phyloP scores from a whole-genome alignment of 257 asterid species.

The Plectranthus barbatus region DNA sequence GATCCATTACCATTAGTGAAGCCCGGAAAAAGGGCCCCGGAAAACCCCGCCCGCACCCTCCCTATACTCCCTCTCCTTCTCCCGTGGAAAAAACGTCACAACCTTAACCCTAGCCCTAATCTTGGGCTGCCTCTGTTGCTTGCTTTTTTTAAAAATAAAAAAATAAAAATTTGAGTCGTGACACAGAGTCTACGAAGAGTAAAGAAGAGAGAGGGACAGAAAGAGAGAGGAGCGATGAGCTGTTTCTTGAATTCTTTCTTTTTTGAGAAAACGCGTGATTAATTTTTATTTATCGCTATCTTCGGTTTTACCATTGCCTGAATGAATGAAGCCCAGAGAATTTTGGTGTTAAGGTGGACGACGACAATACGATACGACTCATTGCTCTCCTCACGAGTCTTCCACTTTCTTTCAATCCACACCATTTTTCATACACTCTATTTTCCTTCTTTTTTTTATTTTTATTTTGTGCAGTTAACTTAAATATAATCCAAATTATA shows the following conservation, averaged over 20 bases:
- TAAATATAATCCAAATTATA: too few species aligned
- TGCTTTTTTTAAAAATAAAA: too few species aligned
- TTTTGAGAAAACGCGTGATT: slow-evolving; percentile 38
- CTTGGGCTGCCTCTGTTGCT: slow-evolving; percentile 20
- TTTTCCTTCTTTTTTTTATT: too few species aligned
- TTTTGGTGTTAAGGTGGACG: slow-evolving; percentile 14
- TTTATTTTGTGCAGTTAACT: too few species aligned
- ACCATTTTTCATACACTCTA: too few species aligned
- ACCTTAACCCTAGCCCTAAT: slow-evolving; percentile 44
- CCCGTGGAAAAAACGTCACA: slow-evolving; percentile 9
- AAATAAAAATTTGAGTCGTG: too few species aligned
- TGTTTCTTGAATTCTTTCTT: not conserved
- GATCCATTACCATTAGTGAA: slow-evolving; percentile 68
- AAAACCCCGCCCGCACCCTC: slow-evolving; percentile 19
- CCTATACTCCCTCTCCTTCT: not conserved
- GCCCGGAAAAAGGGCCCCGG: slow-evolving; percentile 44
- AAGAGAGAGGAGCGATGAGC: slow-evolving; percentile 18
- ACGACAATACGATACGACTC: too few species aligned
- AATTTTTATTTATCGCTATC: not conserved
- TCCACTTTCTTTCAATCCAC: too few species aligned
- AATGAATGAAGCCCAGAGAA: slow-evolving; percentile 2
- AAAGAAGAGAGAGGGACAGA: slow-evolving; percentile 15
- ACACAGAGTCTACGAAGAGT: slow-evolving; percentile 21
- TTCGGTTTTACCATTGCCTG: slow-evolving; percentile 5
- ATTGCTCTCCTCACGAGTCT: too few species aligned